Evolutionary conservation across 805 yeast species (phyloP).

Genomic region (Candida quercuum): DNA sequence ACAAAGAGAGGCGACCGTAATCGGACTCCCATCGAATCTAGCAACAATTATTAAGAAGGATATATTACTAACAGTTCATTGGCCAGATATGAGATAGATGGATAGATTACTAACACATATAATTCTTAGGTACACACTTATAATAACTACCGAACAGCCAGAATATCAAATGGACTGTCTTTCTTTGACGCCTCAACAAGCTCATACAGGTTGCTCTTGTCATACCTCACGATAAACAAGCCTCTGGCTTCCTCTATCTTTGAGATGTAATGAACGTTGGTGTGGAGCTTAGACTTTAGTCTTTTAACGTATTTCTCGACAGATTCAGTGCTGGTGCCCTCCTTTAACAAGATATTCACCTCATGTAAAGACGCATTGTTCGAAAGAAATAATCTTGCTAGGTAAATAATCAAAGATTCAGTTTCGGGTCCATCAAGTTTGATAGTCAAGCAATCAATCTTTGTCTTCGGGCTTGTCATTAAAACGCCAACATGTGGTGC

Average conservation of each 20-base stretch:
- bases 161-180: not conserved
- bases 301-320: not conserved
- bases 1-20: too few relatives aligned
- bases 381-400: not conserved
- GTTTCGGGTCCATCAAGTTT: not conserved
- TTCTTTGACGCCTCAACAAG: not conserved
- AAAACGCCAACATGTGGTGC: not conserved
- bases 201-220: not conserved
- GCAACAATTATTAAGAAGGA: too few relatives aligned
- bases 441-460: not conserved
- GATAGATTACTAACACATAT: too few relatives aligned
- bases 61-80: too few relatives aligned
- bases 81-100: too few relatives aligned
- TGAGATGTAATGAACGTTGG: not conserved
- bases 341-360: not conserved
- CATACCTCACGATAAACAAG: not conserved
- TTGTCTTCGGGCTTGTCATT: not conserved
- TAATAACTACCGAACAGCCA: not conserved
- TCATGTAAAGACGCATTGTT: not conserved
- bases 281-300: not conserved
- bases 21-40: too few relatives aligned
- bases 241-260: not conserved
- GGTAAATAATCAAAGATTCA: not conserved
- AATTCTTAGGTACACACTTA: not conserved
- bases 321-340: not conserved